Conservation (phyloP, 2,329 filamentous ascomycete species). For the Fusarium sambucinum region DNA sequence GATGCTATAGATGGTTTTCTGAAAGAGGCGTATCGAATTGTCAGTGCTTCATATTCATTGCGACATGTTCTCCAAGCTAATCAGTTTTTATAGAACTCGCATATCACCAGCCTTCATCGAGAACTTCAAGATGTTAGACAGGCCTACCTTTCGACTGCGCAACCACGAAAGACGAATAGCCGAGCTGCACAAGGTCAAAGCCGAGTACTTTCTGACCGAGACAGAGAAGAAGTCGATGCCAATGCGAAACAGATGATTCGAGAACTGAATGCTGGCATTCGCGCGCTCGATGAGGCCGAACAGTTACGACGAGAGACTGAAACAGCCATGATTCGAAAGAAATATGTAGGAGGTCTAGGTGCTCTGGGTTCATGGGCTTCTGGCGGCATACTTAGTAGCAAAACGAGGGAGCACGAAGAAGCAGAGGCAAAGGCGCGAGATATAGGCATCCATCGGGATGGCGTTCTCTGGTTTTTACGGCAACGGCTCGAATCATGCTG, state of each 20-base stretch:
- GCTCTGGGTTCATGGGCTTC: conserved; percentile 76
- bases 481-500: conserved; percentile 81
- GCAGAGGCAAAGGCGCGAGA: conserved; percentile 79
- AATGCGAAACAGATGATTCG: conserved; percentile 87
- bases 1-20: conserved; percentile 84
- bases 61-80: conserved; percentile 28
- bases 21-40: conserved; percentile 93
- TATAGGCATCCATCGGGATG: conserved; percentile 79
- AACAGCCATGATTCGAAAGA: conserved; percentile 76
- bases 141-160: conserved; percentile 87
- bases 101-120: conserved; percentile 82
- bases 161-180: conserved; percentile 69
- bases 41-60: conserved; percentile 58
- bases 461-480: conserved; percentile 85
- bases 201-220: conserved; percentile 77
- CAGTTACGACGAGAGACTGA: conserved; percentile 83
- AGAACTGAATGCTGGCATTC: conserved; percentile 85
- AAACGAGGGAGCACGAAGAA: conserved; percentile 73
- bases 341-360: conserved; percentile 74
- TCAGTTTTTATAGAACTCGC: conserved; percentile 73
- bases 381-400: conserved; percentile 61
- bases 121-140: conserved; percentile 88
- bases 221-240: conserved; percentile 88
- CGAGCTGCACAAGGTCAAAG: conserved; percentile 60
- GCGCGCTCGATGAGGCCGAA: conserved; percentile 83